Conservation (phyloP, 805 yeast genomes). For the Wickerhamomyces xylosicus region DNA sequence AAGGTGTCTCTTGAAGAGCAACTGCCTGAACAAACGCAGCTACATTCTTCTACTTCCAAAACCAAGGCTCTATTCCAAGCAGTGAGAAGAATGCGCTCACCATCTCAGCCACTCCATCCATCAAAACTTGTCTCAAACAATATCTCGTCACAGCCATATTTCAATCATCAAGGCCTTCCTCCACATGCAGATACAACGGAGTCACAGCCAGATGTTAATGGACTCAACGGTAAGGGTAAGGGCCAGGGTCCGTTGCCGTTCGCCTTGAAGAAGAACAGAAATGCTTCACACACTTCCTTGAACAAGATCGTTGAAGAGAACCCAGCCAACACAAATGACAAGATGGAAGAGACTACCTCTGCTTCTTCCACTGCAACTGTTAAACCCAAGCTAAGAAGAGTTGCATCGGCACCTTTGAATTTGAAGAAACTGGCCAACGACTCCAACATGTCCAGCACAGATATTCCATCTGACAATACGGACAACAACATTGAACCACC, state of each 20-base stretch:
- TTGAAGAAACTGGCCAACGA: slow-evolving; percentile 21
- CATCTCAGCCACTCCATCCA: slow-evolving; percentile 22
- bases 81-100: slow-evolving; percentile 23
- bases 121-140: slow-evolving; percentile 6
- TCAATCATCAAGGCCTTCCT: slow-evolving; percentile 49
- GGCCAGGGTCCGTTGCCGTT: slow-evolving; percentile 23
- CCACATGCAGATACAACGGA: slow-evolving; percentile 29
- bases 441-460: neutral
- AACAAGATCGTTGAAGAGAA: slow-evolving; percentile 26
- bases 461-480: neutral
- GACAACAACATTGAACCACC: neutral
- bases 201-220: slow-evolving; percentile 4
- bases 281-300: slow-evolving; percentile 16
- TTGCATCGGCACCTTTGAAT: slow-evolving; percentile 77
- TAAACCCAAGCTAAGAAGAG: slow-evolving; percentile 45
- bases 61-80: slow-evolving; percentile 8
- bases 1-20: slow-evolving; percentile 5
- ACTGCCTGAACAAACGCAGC: neutral
- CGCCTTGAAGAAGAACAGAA: slow-evolving; percentile 18
- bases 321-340: slow-evolving; percentile 3
- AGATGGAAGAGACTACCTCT: neutral
- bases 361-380: neutral
- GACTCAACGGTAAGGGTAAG: slow-evolving; percentile 4
- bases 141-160: slow-evolving; percentile 34
- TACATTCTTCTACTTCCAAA: neutral